Percentiles rank a stretch among this genome's conserved stretches.
phyloP scores from a whole-genome alignment of 768 basidiomycete species.

The Tulasnella sp. region DNA sequence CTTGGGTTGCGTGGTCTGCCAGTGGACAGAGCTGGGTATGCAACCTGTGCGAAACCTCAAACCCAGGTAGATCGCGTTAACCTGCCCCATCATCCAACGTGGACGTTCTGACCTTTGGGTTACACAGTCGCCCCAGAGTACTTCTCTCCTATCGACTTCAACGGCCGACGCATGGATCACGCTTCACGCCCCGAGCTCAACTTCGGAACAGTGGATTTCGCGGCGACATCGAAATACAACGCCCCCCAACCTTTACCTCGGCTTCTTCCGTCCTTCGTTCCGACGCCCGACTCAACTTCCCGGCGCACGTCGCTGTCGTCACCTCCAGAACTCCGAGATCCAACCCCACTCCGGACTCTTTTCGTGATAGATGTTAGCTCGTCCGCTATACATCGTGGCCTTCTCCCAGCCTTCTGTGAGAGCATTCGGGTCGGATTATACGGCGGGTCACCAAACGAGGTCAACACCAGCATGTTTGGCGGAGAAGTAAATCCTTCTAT shows the following conservation, averaged over 20 bases:
- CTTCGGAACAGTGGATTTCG: constrained; percentile 87
- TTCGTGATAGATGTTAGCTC: constrained; percentile 81
- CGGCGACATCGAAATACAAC: constrained; percentile 79
- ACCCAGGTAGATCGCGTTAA: constrained; percentile 57
- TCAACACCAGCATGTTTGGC: constrained; percentile 35
- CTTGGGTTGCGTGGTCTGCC: constrained; percentile 80
- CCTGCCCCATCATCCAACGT: neutral
- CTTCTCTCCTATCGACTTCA: constrained; percentile 74
- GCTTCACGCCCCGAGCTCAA: constrained; percentile 75
- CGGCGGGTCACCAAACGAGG: constrained; percentile 39
- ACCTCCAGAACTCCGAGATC: constrained; percentile 37
- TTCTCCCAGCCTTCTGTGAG: constrained; percentile 58
- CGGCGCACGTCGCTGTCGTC: constrained; percentile 29
- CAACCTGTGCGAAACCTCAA: constrained; percentile 78
- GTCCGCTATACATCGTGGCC: constrained; percentile 59
- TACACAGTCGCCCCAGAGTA: constrained; percentile 65
- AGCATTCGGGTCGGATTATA: constrained; percentile 58
- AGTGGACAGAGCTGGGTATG: constrained; percentile 86
- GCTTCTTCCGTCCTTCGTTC: constrained; percentile 44
- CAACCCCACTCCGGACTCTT: constrained; percentile 64
- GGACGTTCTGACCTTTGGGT: neutral
- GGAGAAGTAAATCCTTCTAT: constrained; percentile 28
- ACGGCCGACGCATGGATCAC: constrained; percentile 71
- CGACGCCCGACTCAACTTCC: constrained; percentile 34
- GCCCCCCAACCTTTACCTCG: constrained; percentile 56